Conservation (phyloP, 2,329 filamentous ascomycete genomes). For the Ceratocystis variospora region DNA sequence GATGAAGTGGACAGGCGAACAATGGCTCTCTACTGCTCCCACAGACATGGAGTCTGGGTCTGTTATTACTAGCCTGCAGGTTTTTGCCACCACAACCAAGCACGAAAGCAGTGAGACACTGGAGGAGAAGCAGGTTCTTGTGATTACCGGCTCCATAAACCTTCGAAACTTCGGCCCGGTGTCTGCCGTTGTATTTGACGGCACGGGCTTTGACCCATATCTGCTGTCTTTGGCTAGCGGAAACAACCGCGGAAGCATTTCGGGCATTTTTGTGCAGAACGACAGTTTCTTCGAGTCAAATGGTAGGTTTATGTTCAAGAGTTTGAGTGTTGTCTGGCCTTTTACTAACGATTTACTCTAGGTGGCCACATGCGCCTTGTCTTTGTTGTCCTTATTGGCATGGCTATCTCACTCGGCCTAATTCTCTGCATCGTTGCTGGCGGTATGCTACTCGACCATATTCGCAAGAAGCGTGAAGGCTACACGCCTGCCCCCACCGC, state of each 20-base stretch:
- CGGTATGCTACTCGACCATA: conserved; percentile 61
- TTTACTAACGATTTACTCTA: conserved; percentile 24
- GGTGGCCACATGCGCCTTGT: conserved; percentile 52
- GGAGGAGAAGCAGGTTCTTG: conserved; percentile 52
- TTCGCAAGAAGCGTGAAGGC: conserved; percentile 63
- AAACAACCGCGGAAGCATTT: conserved; percentile 57
- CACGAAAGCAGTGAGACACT: conserved; percentile 55
- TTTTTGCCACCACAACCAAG: conserved; percentile 55
- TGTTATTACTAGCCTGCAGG: conserved; percentile 63
- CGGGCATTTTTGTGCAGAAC: conserved; percentile 71
- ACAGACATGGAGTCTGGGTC: conserved; percentile 51
- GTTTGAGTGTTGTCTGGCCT: neutral
- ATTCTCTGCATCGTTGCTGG: conserved; percentile 65
- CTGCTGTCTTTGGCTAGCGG: conserved; percentile 58
- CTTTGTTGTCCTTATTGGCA: conserved; percentile 65
- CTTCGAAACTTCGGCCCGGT: conserved; percentile 65
- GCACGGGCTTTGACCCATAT: conserved; percentile 63
- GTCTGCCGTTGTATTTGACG: conserved; percentile 80
- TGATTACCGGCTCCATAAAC: conserved; percentile 72
- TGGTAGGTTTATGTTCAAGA: conserved; percentile 35
- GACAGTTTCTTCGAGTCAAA: conserved; percentile 56
- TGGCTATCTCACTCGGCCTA: conserved; percentile 63
- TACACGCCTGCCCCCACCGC: conserved; percentile 64
- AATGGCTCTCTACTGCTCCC: conserved; percentile 47
- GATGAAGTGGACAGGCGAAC: conserved; percentile 61